Evolutionary conservation across 2,329 filamentous ascomycete genomes (phyloP).

Genomic region (Colletotrichum coccodes): DNA sequence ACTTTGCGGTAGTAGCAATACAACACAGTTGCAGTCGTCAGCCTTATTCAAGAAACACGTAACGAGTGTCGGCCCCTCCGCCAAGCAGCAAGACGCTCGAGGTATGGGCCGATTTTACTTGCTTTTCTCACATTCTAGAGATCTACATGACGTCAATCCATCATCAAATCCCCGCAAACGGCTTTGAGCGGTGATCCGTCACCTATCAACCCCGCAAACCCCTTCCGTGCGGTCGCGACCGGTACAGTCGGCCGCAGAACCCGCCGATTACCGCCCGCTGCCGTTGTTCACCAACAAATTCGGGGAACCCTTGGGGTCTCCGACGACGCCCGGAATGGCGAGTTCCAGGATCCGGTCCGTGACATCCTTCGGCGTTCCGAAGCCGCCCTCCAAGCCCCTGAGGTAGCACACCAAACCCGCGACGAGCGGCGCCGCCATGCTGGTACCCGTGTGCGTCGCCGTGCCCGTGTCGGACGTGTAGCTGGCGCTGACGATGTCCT

Average conservation of each 20-base stretch:
- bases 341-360: constrained; percentile 52
- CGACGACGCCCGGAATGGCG: constrained; percentile 49
- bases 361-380: constrained; percentile 52
- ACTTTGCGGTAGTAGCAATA: background rate
- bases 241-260: too few relatives aligned
- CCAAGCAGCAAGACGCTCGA: background rate
- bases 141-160: background rate
- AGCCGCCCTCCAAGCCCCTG: constrained; percentile 49
- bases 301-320: constrained; percentile 45
- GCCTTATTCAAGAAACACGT: background rate
- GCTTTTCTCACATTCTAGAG: background rate
- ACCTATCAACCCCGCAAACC: background rate
- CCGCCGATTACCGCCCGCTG: constrained; percentile 1
- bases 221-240: background rate
- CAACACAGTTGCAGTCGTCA: background rate
- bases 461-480: constrained; percentile 51
- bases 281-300: constrained; percentile 62
- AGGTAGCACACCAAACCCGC: constrained; percentile 66
- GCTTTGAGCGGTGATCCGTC: background rate
- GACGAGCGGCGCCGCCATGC: constrained; percentile 70
- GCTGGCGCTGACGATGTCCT: constrained; percentile 55
- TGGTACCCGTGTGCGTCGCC: constrained; percentile 65
- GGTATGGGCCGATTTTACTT: background rate
- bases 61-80: too few relatives aligned
- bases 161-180: background rate